Percentiles rank a stretch among this genome's conserved stretches.
Conservation (phyloP, 257 asterid genomes). For the Phtheirospermum japonicum region DNA sequence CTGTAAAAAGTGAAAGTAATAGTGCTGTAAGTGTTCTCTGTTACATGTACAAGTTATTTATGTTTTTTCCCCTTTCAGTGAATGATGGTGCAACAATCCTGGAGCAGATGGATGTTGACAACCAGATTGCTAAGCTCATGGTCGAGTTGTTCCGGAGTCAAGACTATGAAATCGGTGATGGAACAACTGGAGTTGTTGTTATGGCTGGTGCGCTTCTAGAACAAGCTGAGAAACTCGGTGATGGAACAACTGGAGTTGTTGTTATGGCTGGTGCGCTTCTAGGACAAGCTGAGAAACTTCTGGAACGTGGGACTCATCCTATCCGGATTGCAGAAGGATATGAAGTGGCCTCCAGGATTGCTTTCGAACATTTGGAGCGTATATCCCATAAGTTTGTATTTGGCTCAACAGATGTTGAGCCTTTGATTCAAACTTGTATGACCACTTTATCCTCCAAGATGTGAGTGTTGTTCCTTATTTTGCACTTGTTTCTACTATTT, state of each 20-base stretch:
- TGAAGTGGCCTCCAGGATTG: slow-evolving; percentile 89
- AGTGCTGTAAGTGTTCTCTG: too few relatives aligned
- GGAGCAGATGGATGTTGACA: slow-evolving; percentile 98
- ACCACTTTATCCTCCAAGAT: slow-evolving; percentile 96
- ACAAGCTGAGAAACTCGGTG: slow-evolving; percentile 93
- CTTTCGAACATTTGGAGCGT: slow-evolving; percentile 78
- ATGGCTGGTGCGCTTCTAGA: slow-evolving; percentile 96
- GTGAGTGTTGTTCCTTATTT: slow-evolving; percentile 47
- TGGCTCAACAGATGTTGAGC: slow-evolving; percentile 44
- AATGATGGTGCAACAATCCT: slow-evolving; percentile 96
- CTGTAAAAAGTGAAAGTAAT: not conserved
- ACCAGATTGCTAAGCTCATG: slow-evolving; percentile 95
- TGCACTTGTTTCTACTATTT: not conserved
- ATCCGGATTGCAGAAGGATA: slow-evolving; percentile 95
- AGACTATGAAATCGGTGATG: slow-evolving; percentile 97
- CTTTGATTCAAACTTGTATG: slow-evolving; percentile 88
- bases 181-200: slow-evolving; percentile 97
- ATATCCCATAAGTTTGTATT: slow-evolving; percentile 73
- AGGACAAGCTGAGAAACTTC: too few relatives aligned
- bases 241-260: too few relatives aligned
- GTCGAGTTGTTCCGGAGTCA: slow-evolving; percentile 93
- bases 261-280: too few relatives aligned
- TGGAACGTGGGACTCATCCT: slow-evolving; percentile 97
- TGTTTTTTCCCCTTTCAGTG: slow-evolving; percentile 44
- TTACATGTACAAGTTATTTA: too few relatives aligned